Percentiles rank a stretch among this genome's conserved stretches.
phyloP scores from a whole-genome alignment of 768 basidiomycete species.

The Boletus rubescentipes region DNA sequence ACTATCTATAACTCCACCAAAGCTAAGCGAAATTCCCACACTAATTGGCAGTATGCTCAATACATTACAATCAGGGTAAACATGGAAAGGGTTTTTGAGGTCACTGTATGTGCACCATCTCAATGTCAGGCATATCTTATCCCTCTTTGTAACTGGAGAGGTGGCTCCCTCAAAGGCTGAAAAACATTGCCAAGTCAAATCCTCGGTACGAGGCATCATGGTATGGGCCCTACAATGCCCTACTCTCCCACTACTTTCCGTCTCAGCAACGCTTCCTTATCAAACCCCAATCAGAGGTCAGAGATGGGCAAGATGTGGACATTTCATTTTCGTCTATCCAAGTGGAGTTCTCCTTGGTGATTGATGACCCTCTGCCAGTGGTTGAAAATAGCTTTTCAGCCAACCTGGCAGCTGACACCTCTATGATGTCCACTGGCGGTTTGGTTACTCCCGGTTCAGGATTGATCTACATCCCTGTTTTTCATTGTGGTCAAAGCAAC shows the following conservation, averaged over 20 bases:
- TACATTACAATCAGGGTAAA: too few relatives aligned
- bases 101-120: too few relatives aligned
- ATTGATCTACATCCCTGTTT: not conserved
- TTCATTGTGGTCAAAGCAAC: not conserved
- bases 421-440: not conserved
- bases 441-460: not conserved
- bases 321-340: not conserved
- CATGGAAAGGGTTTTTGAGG: too few relatives aligned
- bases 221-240: not conserved
- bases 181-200: not conserved
- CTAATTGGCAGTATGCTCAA: too few relatives aligned
- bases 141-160: not conserved
- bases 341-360: not conserved
- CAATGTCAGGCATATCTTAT: too few relatives aligned
- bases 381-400: not conserved
- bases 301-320: not conserved
- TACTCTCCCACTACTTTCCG: slow-evolving; percentile 1
- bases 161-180: not conserved
- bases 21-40: too few relatives aligned
- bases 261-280: slow-evolving; percentile 1
- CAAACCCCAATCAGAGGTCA: not conserved
- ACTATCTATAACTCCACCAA: too few relatives aligned
- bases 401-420: too few relatives aligned
- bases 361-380: too few relatives aligned
- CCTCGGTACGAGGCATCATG: not conserved